Evolutionary conservation across 352 stramenopile genomes (phyloP), one percentile per base, ranked within the genome.

Genomic region (Hyaloperonospora brassicae): DNA sequence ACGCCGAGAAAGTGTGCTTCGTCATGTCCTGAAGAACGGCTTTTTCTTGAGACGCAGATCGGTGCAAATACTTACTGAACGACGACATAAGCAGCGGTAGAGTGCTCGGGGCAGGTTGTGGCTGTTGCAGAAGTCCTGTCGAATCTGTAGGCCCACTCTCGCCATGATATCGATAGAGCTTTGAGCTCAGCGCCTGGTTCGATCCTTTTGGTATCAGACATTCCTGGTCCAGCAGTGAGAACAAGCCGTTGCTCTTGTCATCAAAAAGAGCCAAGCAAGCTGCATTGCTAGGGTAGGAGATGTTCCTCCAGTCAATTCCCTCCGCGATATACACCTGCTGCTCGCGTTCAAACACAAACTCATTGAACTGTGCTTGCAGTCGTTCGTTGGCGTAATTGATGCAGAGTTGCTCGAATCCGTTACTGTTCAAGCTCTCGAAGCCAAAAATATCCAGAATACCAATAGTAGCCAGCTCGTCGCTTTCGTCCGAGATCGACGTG

Each of bases 381-480:
- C 79, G 72, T 53, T 93, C 84, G 55, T 93, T 93, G 5, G 84
- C 79, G 52, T 90, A 93, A 50, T 93, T 93, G 61, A 93, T 93
- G 41, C 84, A 93, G 7, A 93, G 57, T 56, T 93, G 84, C 57
- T 93, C 84, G 55, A 93, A 92, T 2, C 84, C 79, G 61, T 95
- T 95, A 30, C 64, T 56, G 17, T 82, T 70, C 40, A 95, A 70
- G 47, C 77, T 89, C 55, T 95, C 86, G 51, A 95, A 95, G 0
- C 86, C 86, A 49, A 95, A 95, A 47, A 95, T 95, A 59, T 95
- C 86, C 23, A 95, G 62, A 54, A 95, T 95, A 2, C 84, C 80
- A 22, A 95, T 92, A 0, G 72, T 85, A 27, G 75, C 75, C 49
- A 87, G 59, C 12, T 76, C 61, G 11, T 80, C 69, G 36, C 79